phyloP scores from a whole-genome alignment of 1,284 basidiomycete species.

The Quambalaria eucalypti region DNA sequence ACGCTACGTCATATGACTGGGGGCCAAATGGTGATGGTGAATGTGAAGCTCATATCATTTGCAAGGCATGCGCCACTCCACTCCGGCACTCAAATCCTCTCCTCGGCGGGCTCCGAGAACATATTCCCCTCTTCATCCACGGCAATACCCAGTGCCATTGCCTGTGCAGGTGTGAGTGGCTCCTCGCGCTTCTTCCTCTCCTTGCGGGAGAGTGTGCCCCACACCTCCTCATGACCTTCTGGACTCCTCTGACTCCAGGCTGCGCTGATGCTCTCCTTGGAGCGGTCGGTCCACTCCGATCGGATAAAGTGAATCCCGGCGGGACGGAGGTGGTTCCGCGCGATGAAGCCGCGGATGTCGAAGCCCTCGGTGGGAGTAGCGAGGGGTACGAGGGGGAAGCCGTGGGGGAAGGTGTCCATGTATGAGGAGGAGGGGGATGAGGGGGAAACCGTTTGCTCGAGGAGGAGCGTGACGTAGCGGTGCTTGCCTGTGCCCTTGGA shows the following conservation, averaged over 20 bases:
- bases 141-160: no score
- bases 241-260: background rate
- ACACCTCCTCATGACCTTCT: background rate
- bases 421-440: background rate
- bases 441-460: conserved; percentile 57
- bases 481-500: conserved; percentile 75
- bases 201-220: background rate
- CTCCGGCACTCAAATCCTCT: no score
- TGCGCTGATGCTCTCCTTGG: conserved; percentile 56
- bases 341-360: conserved; percentile 59
- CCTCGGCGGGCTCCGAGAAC: no score
- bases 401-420: background rate
- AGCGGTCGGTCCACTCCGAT: conserved; percentile 56
- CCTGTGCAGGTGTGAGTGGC: no score
- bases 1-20: no score
- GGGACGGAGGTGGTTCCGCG: conserved; percentile 54
- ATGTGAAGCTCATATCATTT: no score
- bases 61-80: no score
- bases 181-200: conserved; percentile 1
- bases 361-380: conserved; percentile 55
- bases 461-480: conserved; percentile 67
- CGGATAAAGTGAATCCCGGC: conserved; percentile 72
- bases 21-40: no score
- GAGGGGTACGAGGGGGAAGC: background rate
- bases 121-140: no score